Percentiles rank a stretch among this genome's conserved stretches.
Conservation (phyloP, 2,329 filamentous ascomycete species). For the Trichophyton schoenleinii region DNA sequence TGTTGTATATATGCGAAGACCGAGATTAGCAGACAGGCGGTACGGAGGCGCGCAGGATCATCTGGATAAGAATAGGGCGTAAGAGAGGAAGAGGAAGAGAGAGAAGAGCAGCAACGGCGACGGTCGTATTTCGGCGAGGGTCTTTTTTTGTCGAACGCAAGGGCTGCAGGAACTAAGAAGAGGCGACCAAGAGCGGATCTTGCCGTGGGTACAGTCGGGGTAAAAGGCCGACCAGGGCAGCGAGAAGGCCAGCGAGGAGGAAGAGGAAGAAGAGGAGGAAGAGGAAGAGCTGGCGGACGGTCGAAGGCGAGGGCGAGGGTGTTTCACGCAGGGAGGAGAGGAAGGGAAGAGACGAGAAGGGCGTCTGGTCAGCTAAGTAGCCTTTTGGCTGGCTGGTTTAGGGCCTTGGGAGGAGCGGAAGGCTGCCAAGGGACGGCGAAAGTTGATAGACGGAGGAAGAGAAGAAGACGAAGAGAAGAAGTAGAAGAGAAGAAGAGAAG, state of each 20-base stretch:
- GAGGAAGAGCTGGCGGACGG: neutral
- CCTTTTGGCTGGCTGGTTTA: too few relatives aligned
- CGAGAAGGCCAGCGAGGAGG: neutral
- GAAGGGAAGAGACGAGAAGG: constrained; percentile 1
- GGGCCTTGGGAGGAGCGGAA: constrained; percentile 10
- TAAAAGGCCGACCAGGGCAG: constrained; percentile 12
- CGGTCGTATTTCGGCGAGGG: too few relatives aligned
- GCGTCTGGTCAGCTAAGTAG: too few relatives aligned
- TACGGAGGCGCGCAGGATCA: neutral
- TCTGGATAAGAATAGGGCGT: neutral
- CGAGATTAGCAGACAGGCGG: neutral
- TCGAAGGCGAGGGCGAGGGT: too few relatives aligned
- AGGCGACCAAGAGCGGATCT: constrained; percentile 4
- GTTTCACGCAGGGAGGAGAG: neutral
- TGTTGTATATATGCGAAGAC: too few relatives aligned
- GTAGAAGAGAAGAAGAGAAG: constrained; percentile 11
- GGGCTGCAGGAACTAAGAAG: too few relatives aligned
- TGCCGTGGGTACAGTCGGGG: constrained; percentile 6
- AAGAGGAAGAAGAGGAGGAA: neutral
- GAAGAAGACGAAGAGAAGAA: constrained; percentile 11
- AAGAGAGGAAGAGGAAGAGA: too few relatives aligned
- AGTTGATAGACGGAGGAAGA: neutral
- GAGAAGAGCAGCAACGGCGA: too few relatives aligned
- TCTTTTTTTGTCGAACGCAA: too few relatives aligned
- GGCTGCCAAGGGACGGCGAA: constrained; percentile 1